phyloP scores from a whole-genome alignment of 2,329 filamentous ascomycete genomes.

The Penicillium sp. region DNA sequence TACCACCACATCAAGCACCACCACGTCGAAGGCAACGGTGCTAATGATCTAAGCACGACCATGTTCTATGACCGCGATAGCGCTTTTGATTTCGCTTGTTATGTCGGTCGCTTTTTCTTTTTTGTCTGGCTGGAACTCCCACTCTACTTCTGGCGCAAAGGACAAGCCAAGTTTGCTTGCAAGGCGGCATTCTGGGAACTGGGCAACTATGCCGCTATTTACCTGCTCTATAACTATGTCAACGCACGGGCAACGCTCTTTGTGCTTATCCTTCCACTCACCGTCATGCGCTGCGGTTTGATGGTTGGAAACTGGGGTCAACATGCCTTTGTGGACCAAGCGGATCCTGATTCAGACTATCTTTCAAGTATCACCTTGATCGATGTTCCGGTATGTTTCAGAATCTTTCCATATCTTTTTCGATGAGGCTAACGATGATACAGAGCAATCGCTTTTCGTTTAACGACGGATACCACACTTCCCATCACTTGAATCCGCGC shows the following conservation, averaged over 20 bases:
- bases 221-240: slow-evolving; percentile 53
- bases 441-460: slow-evolving; percentile 76
- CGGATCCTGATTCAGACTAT: slow-evolving; percentile 76
- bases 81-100: slow-evolving; percentile 68
- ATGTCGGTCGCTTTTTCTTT: slow-evolving; percentile 74
- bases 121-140: slow-evolving; percentile 77
- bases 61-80: slow-evolving; percentile 76
- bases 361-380: slow-evolving; percentile 79
- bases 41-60: slow-evolving; percentile 75
- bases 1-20: slow-evolving; percentile 88
- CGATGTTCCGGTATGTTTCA: slow-evolving; percentile 70
- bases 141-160: slow-evolving; percentile 70
- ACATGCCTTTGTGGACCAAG: slow-evolving; percentile 77
- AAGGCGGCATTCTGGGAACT: slow-evolving; percentile 67
- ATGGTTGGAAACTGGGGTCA: slow-evolving; percentile 88
- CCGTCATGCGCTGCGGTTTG: slow-evolving; percentile 68
- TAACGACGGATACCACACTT: slow-evolving; percentile 62
- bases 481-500: slow-evolving; percentile 76
- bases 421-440: slow-evolving; percentile 5
- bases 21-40: slow-evolving; percentile 80
- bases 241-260: slow-evolving; percentile 65
- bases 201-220: slow-evolving; percentile 58
- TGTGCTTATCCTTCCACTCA: slow-evolving; percentile 68
- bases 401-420: background rate
- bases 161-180: slow-evolving; percentile 58